These are phyloP conservation scores for Sclerotinia trifoliorum DNA, from an alignment of 2,329 filamentous ascomycete genomes.

Conservation along the genomic window DNA sequence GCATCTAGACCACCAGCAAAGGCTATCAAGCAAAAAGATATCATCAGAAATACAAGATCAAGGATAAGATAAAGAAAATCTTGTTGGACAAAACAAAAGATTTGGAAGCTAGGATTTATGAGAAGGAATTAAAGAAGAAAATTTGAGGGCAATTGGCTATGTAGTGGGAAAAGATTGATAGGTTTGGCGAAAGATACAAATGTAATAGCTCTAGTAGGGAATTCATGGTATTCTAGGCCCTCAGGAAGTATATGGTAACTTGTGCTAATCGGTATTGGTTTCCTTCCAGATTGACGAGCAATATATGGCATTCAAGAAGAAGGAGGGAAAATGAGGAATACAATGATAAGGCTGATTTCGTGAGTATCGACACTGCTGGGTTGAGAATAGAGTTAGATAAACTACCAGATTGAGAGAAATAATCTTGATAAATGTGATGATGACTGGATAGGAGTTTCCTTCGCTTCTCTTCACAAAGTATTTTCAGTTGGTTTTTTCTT, in stretches of 20 bases:
- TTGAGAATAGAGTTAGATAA: background rate
- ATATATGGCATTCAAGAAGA: background rate
- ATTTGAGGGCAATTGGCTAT: background rate
- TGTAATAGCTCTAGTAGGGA: no score
- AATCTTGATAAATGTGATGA: no score
- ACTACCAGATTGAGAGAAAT: accelerated
- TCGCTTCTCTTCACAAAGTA: no score
- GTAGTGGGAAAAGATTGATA: background rate
- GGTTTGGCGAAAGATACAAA: background rate
- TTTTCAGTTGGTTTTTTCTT: no score
- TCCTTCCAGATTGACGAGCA: background rate
- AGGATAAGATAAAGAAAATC: no score
- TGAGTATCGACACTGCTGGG: background rate
- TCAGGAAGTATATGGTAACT: no score
- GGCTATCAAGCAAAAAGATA: no score
- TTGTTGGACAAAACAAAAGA: background rate
- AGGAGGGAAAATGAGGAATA: background rate
- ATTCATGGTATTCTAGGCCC: no score
- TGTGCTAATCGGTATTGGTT: no score
- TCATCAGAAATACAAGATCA: no score
- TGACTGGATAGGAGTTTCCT: no score
- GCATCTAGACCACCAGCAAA: background rate
- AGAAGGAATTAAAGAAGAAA: background rate
- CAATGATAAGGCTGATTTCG: background rate
- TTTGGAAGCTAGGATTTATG: background rate